Conservation (phyloP, 2,329 filamentous ascomycete species). For the Chaetomiaceae sp. region DNA sequence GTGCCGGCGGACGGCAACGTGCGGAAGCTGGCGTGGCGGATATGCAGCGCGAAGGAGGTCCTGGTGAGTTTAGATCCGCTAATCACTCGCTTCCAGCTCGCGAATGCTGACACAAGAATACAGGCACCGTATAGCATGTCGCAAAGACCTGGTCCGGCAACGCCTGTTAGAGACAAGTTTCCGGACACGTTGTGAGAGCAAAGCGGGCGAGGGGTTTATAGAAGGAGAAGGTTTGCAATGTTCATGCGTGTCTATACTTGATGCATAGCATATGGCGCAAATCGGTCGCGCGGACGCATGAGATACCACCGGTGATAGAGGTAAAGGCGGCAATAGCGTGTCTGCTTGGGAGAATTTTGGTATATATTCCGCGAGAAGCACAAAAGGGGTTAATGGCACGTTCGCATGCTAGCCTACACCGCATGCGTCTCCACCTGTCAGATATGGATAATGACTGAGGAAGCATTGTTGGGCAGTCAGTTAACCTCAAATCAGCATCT, state of each 20-base stretch:
- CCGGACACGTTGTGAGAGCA: constrained; percentile 25
- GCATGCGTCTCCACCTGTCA: too few relatives aligned
- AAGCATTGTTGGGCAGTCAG: too few relatives aligned
- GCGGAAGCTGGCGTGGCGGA: constrained; percentile 84
- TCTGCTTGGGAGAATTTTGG: not conserved
- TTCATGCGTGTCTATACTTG: constrained; percentile 6
- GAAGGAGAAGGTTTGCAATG: too few relatives aligned
- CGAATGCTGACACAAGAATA: not conserved
- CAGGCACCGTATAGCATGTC: constrained; percentile 70
- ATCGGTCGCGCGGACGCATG: not conserved
- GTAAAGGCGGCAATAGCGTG: not conserved
- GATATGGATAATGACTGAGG: too few relatives aligned
- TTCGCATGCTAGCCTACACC: too few relatives aligned
- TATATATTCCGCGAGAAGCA: too few relatives aligned
- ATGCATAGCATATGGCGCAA: not conserved
- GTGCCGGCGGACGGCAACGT: constrained; percentile 90
- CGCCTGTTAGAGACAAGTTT: constrained; percentile 44
- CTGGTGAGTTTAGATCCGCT: constrained; percentile 57
- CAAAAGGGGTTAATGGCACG: too few relatives aligned
- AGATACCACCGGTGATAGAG: constrained; percentile 14
- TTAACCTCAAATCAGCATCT: too few relatives aligned
- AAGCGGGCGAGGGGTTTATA: not conserved
- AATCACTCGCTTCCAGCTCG: not conserved
- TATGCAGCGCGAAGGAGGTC: constrained; percentile 93
- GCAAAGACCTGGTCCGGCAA: constrained; percentile 54